Evolutionary conservation across 1,139 yeast genomes (phyloP).

Genomic region (Geotrichum armillariae): DNA sequence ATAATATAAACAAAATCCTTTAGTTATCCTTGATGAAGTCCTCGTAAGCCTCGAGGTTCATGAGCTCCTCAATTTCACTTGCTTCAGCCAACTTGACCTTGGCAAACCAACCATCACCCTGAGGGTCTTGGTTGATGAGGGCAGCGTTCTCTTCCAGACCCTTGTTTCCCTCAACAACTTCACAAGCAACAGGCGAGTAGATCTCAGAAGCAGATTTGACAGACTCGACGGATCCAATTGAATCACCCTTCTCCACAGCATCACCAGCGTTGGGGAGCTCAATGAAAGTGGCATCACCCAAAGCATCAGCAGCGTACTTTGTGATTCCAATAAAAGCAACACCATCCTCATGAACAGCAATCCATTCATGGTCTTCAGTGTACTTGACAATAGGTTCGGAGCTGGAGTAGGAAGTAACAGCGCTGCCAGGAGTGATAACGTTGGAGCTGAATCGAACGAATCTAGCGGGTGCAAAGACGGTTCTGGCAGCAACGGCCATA

Average conservation of each 20-base stretch:
- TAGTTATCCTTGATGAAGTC: slow-evolving; percentile 49
- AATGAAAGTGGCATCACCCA: slow-evolving; percentile 94
- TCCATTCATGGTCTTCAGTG: slow-evolving; percentile 95
- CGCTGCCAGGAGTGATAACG: slow-evolving; percentile 52
- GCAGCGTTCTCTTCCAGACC: slow-evolving; percentile 69
- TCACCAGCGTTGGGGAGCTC: slow-evolving; percentile 84
- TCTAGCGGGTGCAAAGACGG: slow-evolving; percentile 1
- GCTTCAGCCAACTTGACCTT: slow-evolving; percentile 58
- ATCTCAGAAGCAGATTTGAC: slow-evolving; percentile 95
- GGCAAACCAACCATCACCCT: slow-evolving; percentile 93
- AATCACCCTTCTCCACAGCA: slow-evolving; percentile 68
- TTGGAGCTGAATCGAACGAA: slow-evolving; percentile 38
- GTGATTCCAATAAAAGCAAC: slow-evolving; percentile 87
- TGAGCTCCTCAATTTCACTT: slow-evolving; percentile 45
- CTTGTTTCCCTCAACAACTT: slow-evolving; percentile 69
- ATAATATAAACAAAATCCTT: too few relatives aligned
- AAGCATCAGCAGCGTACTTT: slow-evolving; percentile 93
- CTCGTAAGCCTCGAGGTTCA: slow-evolving; percentile 63
- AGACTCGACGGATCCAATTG: slow-evolving; percentile 90
- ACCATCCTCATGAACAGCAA: slow-evolving; percentile 81
- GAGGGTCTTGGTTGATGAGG: slow-evolving; percentile 81
- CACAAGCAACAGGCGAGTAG: slow-evolving; percentile 84
- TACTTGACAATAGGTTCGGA: slow-evolving; percentile 51
- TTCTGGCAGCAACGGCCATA: neutral
- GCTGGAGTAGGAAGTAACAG: slow-evolving; percentile 52